A percentile compares a stretch with the other conserved stretches of the same genome.
These are phyloP conservation scores for Gossypium schwendimanii DNA, from an alignment of 441 rosid genomes.

Conservation along the genomic window DNA sequence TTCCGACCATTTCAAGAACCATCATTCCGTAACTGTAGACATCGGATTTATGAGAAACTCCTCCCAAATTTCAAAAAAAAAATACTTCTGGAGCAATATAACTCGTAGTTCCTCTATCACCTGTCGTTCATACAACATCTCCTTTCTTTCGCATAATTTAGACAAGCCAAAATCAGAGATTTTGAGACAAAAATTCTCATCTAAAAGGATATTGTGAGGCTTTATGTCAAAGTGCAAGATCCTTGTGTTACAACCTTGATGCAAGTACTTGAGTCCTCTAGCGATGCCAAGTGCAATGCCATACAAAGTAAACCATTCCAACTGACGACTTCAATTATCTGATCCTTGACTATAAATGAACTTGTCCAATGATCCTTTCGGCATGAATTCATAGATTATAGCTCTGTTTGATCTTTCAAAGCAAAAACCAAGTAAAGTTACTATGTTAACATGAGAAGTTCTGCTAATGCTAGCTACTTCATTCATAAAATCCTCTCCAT, in stretches of 20 bases:
- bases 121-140: conserved; percentile 19
- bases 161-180: conserved; percentile 40
- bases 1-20: conserved; percentile 27
- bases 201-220: conserved; percentile 10
- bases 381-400: conserved; percentile 24
- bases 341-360: conserved; percentile 6
- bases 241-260: conserved; percentile 20
- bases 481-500: conserved; percentile 36
- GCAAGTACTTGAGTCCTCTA: conserved; percentile 19
- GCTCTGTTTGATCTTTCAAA: conserved; percentile 18
- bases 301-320: conserved; percentile 7
- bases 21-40: conserved; percentile 40
- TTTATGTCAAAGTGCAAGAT: not conserved
- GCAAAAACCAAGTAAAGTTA: conserved; percentile 28
- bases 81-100: conserved; percentile 35
- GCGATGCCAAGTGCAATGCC: not conserved
- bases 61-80: conserved; percentile 22
- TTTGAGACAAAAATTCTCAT: conserved; percentile 32
- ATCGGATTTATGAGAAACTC: conserved; percentile 14
- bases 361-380: conserved; percentile 29
- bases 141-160: conserved; percentile 25
- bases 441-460: conserved; percentile 38
- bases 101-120: conserved; percentile 26
- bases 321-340: not conserved
- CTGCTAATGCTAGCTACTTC: conserved; percentile 36